Evolutionary conservation across 495 filamentous ascomycete species (phyloP).

Genomic region (Rhypophila decipiens): DNA sequence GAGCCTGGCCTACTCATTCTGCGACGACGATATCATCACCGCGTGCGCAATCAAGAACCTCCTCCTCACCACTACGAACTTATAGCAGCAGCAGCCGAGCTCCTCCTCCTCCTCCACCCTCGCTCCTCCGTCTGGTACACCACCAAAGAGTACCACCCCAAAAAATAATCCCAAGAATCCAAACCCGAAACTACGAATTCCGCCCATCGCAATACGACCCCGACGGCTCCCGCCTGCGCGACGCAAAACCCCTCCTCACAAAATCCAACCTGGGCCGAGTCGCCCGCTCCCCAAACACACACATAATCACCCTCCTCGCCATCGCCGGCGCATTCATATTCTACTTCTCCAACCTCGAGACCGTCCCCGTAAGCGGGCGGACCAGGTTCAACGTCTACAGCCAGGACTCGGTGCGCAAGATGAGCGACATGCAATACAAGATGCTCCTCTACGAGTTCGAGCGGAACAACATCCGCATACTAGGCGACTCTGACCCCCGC

Average conservation of each 20-base stretch:
- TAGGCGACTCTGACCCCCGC: constrained; percentile 35
- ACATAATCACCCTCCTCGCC: constrained; percentile 25
- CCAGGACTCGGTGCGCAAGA: constrained; percentile 44
- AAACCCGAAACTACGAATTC: neutral
- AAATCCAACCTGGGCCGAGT: constrained; percentile 14
- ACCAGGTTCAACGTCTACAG: constrained; percentile 75
- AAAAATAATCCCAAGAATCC: too few relatives aligned
- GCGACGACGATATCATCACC: too few relatives aligned
- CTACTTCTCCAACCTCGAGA: constrained; percentile 69
- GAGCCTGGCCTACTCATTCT: too few relatives aligned
- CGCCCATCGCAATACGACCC: constrained; percentile 1
- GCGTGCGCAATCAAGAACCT: too few relatives aligned
- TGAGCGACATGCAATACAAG: constrained; percentile 48
- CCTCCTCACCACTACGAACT: too few relatives aligned
- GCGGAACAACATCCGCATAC: constrained; percentile 23
- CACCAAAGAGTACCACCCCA: neutral
- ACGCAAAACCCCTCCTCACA: constrained; percentile 36
- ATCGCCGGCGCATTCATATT: constrained; percentile 40
- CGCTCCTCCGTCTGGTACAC: neutral
- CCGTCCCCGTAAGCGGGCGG: constrained; percentile 73
- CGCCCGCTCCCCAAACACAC: constrained; percentile 23
- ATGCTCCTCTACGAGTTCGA: constrained; percentile 42
- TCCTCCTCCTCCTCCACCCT: neutral
- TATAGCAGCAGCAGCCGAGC: too few relatives aligned
- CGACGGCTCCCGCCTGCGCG: constrained; percentile 11